Evolutionary conservation across 257 asterid species (phyloP).

Genomic region (Solanum sejunctum): DNA sequence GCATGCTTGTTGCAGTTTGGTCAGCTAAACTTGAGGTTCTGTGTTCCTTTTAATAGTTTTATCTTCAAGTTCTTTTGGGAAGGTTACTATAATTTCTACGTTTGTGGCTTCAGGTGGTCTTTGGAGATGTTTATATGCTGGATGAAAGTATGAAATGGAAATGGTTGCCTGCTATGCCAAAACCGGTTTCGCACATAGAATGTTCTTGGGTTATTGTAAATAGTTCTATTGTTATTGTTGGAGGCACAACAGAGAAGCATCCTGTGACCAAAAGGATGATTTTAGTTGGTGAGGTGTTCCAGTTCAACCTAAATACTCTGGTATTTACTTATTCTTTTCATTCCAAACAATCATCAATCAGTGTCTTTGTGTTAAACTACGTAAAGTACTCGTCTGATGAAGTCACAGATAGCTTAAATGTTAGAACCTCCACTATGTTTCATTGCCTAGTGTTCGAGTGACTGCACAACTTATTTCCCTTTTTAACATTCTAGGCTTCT

Average conservation of each 20-base stretch:
- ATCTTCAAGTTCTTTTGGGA: not conserved
- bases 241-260: slow-evolving; percentile 74
- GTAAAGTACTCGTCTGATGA: not conserved
- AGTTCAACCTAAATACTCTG: slow-evolving; percentile 36
- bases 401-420: not conserved
- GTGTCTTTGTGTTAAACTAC: not conserved
- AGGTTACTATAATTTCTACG: not conserved
- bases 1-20: not conserved
- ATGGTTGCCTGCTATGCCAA: slow-evolving; percentile 46
- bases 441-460: not conserved
- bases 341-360: not conserved
- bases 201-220: slow-evolving; percentile 51
- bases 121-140: slow-evolving; percentile 66
- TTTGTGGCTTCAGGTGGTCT: slow-evolving; percentile 38
- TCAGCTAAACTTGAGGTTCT: not conserved
- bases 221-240: slow-evolving; percentile 43
- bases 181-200: slow-evolving; percentile 62
- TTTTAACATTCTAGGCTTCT: not conserved
- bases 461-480: not conserved
- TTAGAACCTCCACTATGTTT: not conserved
- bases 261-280: slow-evolving; percentile 67
- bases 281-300: slow-evolving; percentile 64
- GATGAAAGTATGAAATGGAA: slow-evolving; percentile 52
- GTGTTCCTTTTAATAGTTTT: not conserved
- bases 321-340: slow-evolving; percentile 12